Evolutionary conservation across 208 protist genomes (phyloP).

Genomic region (Trypanosoma melophagium): DNA sequence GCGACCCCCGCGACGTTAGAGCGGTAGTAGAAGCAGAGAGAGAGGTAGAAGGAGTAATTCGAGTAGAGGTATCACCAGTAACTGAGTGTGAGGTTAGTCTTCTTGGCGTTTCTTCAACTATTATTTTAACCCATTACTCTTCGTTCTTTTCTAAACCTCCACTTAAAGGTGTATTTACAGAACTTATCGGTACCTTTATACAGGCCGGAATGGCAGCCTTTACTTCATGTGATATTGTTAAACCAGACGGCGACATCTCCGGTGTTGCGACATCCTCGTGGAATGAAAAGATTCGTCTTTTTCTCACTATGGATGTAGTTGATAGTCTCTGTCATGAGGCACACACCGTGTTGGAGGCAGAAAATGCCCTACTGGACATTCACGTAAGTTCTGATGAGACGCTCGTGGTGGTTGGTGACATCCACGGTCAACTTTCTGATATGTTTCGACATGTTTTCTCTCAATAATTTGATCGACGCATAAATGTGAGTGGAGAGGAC

Average conservation of each 20-base stretch:
- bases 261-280: background rate
- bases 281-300: background rate
- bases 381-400: conserved; percentile 36
- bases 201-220: background rate
- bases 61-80: no score
- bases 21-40: no score
- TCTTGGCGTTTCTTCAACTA: background rate
- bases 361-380: conserved; percentile 44
- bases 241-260: background rate
- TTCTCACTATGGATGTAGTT: conserved; percentile 37
- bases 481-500: conserved; percentile 21
- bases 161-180: conserved; percentile 6
- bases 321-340: conserved; percentile 39
- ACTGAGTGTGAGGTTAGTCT: background rate
- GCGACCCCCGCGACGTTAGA: no score
- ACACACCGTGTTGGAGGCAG: conserved; percentile 33
- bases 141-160: conserved; percentile 13
- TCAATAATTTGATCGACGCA: conserved; percentile 24
- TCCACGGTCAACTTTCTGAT: conserved; percentile 80
- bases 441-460: conserved; percentile 62
- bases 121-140: background rate
- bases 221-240: background rate
- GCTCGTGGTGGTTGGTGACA: conserved; percentile 81
- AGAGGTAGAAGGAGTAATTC: no score
- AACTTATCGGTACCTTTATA: conserved; percentile 13